Conservation (phyloP, 1,284 basidiomycete species). For the Melampsora larici-populina region DNA sequence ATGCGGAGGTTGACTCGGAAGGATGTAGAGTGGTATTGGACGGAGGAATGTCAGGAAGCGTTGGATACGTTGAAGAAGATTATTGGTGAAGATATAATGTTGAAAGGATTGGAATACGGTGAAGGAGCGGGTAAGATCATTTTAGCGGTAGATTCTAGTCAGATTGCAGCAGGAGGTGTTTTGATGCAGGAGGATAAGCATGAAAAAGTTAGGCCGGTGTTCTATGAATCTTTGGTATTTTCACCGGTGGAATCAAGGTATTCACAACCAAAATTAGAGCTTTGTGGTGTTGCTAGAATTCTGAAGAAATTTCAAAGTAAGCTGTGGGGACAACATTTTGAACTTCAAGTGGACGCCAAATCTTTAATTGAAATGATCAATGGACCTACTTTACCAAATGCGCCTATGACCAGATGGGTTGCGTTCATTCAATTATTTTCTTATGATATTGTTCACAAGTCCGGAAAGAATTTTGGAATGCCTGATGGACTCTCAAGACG, state of each 20-base stretch:
- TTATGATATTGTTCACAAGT: not conserved
- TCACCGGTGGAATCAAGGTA: not conserved
- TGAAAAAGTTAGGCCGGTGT: not conserved
- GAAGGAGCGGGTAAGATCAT: not conserved
- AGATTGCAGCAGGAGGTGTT: not conserved
- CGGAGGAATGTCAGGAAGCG: not conserved
- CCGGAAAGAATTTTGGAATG: too few species aligned
- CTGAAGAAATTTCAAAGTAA: too few species aligned
- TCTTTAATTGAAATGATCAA: slow-evolving; percentile 9
- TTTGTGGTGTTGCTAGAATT: too few species aligned
- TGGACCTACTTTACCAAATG: not conserved
- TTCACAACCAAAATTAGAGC: slow-evolving; percentile 5
- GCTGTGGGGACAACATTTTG: too few species aligned
- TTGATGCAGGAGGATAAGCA: not conserved
- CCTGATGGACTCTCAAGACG: too few species aligned
- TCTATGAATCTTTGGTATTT: not conserved
- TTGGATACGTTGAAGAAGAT: not conserved
- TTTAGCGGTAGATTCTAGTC: slow-evolving; percentile 15
- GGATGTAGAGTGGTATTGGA: too few species aligned
- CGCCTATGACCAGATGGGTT: slow-evolving; percentile 16
- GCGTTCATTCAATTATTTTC: slow-evolving; percentile 18
- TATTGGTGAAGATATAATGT: not conserved
- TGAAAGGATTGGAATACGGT: not conserved
- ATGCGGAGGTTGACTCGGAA: too few species aligned
- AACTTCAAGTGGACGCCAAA: not conserved